Percentiles rank a stretch among this genome's conserved stretches.
Conservation (phyloP, 805 yeast genomes). For the Blastobotrys robertii region DNA sequence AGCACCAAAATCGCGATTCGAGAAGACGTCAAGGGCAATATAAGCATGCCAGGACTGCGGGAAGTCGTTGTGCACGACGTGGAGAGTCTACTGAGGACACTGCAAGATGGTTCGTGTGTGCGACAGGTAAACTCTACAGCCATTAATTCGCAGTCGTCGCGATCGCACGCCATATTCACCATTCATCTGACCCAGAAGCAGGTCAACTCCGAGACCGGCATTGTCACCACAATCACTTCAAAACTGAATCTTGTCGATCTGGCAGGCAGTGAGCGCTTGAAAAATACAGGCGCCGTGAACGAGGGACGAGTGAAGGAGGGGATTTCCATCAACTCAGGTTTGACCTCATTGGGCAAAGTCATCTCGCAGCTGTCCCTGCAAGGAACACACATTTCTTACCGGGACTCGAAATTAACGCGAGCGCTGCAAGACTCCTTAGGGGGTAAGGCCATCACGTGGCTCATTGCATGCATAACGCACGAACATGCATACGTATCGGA, state of each 20-base stretch:
- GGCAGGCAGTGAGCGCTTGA: slow-evolving; percentile 60
- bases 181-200: slow-evolving; percentile 43
- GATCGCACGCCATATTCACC: slow-evolving; percentile 68
- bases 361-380: slow-evolving; percentile 30
- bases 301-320: slow-evolving; percentile 49
- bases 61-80: slow-evolving; percentile 36
- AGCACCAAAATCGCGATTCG: slow-evolving; percentile 32
- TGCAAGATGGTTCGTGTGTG: slow-evolving; percentile 39
- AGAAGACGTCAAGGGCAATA: slow-evolving; percentile 49
- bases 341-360: slow-evolving; percentile 58
- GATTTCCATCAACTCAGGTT: slow-evolving; percentile 52
- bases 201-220: slow-evolving; percentile 18
- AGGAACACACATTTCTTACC: slow-evolving; percentile 36
- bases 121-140: slow-evolving; percentile 58
- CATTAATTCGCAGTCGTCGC: slow-evolving; percentile 56
- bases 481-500: slow-evolving; percentile 15
- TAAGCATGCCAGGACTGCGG: slow-evolving; percentile 46
- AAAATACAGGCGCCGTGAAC: slow-evolving; percentile 43
- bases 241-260: slow-evolving; percentile 55
- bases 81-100: slow-evolving; percentile 34
- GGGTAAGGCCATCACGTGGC: slow-evolving; percentile 78
- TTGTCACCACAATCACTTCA: slow-evolving; percentile 34
- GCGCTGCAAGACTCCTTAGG: slow-evolving; percentile 74
- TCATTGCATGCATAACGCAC: slow-evolving; percentile 68
- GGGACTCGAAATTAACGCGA: slow-evolving; percentile 64